Base-by-base conservation (phyloP, 2,329 filamentous ascomycete genomes). In the Penicillium sp. region DNA sequence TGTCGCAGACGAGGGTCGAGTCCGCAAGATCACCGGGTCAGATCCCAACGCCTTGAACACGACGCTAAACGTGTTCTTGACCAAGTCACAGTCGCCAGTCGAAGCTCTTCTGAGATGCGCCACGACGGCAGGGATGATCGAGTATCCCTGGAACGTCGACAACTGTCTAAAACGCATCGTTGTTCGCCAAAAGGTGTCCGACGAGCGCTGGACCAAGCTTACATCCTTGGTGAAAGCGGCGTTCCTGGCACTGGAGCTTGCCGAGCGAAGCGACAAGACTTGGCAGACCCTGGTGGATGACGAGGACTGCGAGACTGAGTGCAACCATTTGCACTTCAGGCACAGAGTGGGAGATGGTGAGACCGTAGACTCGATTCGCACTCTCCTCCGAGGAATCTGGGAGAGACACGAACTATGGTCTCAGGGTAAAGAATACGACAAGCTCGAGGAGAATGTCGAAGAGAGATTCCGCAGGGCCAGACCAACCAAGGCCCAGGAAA, bases 1-100 rank as follows among this genome's bases (percentile, higher is more conserved):
- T n/a, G 17, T 24, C 19, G 7, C 13, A 15, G 44, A 45, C 17
- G 30, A 45, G 8, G 54, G 54, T 24, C 42, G 42, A 5, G 30
- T 56, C 30, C 42, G 54, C 19, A 56, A 56, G 40, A 47, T 56
- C 24, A 30, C 44, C 3, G 42, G 54, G n/a, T 17, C 40, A 24
- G 68, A 72, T 53, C 74, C 75, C 40, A 67, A 74, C 44, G 59
- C 65, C 10, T 12, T 82, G 80, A 12, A 30, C 15, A 55, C 37
- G 26, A 33, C 38, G 51, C 68, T 87, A 4, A 80, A 82, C 35
- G 74, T 79, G 6, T 80, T 82, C 12, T 71, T 86, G n/a, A 70
- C 85, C 0, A 85, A 82, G 70, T 68, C 33, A 7, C 19, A 54
- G 22, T 54, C 51, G 7, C 35, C 51, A 2, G 15, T 5, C 13